These are phyloP conservation scores for Lodderomyces beijingensis DNA, from an alignment of 1,139 yeast species.

Conservation along the genomic window DNA sequence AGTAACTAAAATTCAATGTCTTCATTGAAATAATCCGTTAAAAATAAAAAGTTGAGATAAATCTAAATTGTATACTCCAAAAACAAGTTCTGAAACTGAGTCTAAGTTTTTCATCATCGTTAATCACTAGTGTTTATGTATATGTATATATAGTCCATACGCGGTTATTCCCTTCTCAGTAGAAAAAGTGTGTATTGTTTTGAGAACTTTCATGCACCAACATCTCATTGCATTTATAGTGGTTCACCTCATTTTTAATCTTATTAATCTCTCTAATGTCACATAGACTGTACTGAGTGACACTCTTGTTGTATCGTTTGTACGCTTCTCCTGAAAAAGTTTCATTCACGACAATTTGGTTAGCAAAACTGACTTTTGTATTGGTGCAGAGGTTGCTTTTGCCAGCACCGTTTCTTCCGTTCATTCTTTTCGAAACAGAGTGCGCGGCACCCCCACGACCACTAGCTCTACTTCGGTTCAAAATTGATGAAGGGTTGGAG, in stretches of 20 bases:
- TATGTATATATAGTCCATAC: too few relatives aligned
- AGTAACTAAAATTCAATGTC: too few relatives aligned
- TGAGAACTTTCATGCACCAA: slow-evolving; percentile 50
- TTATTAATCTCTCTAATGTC: slow-evolving; percentile 43
- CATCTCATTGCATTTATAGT: slow-evolving; percentile 52
- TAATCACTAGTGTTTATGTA: too few relatives aligned
- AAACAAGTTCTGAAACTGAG: too few relatives aligned
- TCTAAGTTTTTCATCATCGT: slow-evolving; percentile 1
- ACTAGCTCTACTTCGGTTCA: slow-evolving; percentile 3
- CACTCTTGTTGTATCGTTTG: slow-evolving; percentile 49
- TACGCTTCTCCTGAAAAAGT: slow-evolving; percentile 47
- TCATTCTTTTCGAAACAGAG: not conserved
- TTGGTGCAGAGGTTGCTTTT: slow-evolving; percentile 1
- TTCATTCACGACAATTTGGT: slow-evolving; percentile 40
- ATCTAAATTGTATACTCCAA: not conserved
- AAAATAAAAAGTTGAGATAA: not conserved
- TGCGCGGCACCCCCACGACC: not conserved
- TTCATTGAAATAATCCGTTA: slow-evolving; percentile 1
- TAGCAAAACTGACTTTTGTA: slow-evolving; percentile 28
- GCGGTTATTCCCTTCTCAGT: slow-evolving; percentile 20
- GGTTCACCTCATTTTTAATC: slow-evolving; percentile 49
- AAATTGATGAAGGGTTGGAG: slow-evolving; percentile 6
- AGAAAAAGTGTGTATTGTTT: slow-evolving; percentile 50
- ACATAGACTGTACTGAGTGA: slow-evolving; percentile 46
- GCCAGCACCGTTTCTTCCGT: not conserved